Percentiles rank a stretch among this genome's conserved stretches.
These are phyloP conservation scores for Parastagonospora avenae DNA, from an alignment of 2,329 filamentous ascomycete species.

Conservation along the genomic window DNA sequence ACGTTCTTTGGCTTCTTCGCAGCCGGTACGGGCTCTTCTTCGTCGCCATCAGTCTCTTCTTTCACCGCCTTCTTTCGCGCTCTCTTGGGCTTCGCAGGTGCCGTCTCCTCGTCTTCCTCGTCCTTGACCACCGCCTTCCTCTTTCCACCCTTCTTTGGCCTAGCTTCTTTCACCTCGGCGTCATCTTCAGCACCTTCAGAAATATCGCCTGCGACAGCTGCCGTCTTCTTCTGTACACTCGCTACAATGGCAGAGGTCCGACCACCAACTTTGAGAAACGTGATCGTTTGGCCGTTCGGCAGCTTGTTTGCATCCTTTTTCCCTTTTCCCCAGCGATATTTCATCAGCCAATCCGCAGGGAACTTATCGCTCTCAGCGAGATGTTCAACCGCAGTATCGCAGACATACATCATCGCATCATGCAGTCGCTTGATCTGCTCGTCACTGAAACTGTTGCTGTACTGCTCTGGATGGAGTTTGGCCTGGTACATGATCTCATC, in stretches of 20 bases:
- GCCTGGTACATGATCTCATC: slow-evolving; percentile 94
- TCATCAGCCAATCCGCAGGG: slow-evolving; percentile 83
- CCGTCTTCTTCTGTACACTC: slow-evolving; percentile 81
- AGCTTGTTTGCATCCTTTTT: slow-evolving; percentile 73
- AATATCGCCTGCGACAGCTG: slow-evolving; percentile 61
- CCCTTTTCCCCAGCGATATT: slow-evolving; percentile 86
- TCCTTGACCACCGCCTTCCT: slow-evolving; percentile 34
- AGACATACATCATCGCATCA: slow-evolving; percentile 76
- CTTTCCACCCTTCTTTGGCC: slow-evolving; percentile 43
- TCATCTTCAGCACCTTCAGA: slow-evolving; percentile 40
- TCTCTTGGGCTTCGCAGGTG: too few species aligned
- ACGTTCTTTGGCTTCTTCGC: slow-evolving; percentile 35
- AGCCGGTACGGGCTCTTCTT: slow-evolving; percentile 21
- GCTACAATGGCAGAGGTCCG: slow-evolving; percentile 90
- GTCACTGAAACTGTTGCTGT: slow-evolving; percentile 79
- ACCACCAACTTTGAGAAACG: slow-evolving; percentile 86
- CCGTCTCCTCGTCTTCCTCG: slow-evolving; percentile 15
- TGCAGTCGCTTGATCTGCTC: slow-evolving; percentile 74
- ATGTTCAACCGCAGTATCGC: slow-evolving; percentile 75
- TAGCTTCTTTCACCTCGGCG: slow-evolving; percentile 24
- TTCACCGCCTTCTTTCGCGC: too few species aligned
- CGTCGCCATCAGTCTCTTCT: slow-evolving; percentile 27
- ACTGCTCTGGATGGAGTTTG: slow-evolving; percentile 88
- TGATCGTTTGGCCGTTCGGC: slow-evolving; percentile 83
- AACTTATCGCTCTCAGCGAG: slow-evolving; percentile 84